Conservation (phyloP, 78 protist genomes). For the Cavenderia fasciculata region DNA sequence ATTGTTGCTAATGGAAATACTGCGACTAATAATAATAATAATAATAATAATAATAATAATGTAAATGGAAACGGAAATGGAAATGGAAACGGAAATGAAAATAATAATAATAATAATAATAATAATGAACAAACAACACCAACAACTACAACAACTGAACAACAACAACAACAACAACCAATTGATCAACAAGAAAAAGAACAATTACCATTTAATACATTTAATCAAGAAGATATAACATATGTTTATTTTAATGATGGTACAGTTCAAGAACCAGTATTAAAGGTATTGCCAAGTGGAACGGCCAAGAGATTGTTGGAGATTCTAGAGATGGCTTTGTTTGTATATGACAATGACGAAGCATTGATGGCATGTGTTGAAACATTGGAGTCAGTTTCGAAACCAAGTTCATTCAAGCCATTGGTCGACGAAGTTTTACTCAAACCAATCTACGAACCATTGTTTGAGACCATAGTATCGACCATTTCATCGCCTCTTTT, state of each 20-base stretch:
- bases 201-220: not conserved
- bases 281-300: constrained; percentile 6
- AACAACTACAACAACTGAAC: not conserved
- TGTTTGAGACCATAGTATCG: not conserved
- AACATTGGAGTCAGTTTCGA: constrained; percentile 15
- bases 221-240: not conserved
- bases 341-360: constrained; percentile 31
- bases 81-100: too few relatives aligned
- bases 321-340: constrained; percentile 36
- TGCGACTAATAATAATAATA: too few relatives aligned
- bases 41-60: too few relatives aligned
- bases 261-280: not conserved
- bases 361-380: constrained; percentile 52
- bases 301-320: not conserved
- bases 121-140: too few relatives aligned
- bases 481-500: not conserved
- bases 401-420: constrained; percentile 8
- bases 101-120: too few relatives aligned
- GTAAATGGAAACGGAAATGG: too few relatives aligned
- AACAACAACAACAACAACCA: not conserved
- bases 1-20: too few relatives aligned
- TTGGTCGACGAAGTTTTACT: not conserved
- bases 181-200: constrained; percentile 8
- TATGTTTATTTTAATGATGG: not conserved
- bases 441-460: constrained; percentile 59